These are phyloP conservation scores for Orobanche coerulescens DNA, from an alignment of 257 asterid species.

Conservation along the genomic window DNA sequence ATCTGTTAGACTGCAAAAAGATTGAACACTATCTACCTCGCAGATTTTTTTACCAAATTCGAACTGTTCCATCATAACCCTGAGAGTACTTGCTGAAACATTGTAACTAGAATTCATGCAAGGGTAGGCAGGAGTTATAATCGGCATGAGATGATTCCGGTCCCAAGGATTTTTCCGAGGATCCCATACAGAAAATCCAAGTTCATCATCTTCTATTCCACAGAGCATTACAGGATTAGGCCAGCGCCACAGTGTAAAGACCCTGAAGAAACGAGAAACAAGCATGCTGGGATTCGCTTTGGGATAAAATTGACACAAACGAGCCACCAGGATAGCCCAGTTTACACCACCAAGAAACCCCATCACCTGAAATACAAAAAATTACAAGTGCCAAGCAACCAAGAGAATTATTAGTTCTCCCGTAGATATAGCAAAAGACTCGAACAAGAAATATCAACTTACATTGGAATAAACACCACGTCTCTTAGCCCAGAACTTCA, in stretches of 20 bases:
- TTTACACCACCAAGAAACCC: slow-evolving; percentile 98
- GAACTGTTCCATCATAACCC: slow-evolving; percentile 89
- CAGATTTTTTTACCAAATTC: slow-evolving; percentile 63
- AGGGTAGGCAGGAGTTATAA: slow-evolving; percentile 97
- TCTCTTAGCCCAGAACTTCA: slow-evolving; percentile 88
- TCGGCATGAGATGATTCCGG: slow-evolving; percentile 84
- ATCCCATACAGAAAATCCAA: slow-evolving; percentile 92
- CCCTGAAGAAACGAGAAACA: slow-evolving; percentile 85
- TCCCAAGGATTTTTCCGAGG: slow-evolving; percentile 90
- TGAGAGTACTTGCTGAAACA: slow-evolving; percentile 84
- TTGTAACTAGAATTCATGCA: slow-evolving; percentile 99
- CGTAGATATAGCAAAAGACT: background rate
- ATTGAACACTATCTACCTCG: slow-evolving; percentile 46
- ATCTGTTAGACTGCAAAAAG: slow-evolving; percentile 13
- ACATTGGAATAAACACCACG: slow-evolving; percentile 97
- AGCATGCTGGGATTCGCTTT: slow-evolving; percentile 92
- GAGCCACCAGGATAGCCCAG: slow-evolving; percentile 97
- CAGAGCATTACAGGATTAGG: slow-evolving; percentile 94
- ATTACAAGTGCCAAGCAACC: background rate
- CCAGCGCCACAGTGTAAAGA: slow-evolving; percentile 95
- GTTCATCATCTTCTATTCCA: slow-evolving; percentile 73
- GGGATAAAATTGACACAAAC: slow-evolving; percentile 88
- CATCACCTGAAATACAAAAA: slow-evolving; percentile 50
- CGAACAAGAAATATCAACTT: slow-evolving; percentile 21
- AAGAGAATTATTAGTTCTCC: background rate